Conservation (phyloP, 768 basidiomycete genomes). For the Rhizopogon vulgaris region DNA sequence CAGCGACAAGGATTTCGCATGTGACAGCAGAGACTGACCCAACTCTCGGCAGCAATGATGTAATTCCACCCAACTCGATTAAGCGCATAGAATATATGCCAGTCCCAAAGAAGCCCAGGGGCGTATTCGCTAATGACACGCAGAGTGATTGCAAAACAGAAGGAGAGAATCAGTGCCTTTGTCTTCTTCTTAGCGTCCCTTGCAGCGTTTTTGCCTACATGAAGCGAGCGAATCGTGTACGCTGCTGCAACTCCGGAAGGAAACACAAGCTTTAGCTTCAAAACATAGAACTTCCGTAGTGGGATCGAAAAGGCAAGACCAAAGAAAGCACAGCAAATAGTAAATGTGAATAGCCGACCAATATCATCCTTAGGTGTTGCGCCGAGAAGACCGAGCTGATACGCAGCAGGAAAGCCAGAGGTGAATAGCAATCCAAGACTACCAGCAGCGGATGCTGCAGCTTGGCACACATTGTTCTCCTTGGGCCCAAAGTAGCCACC, state of each 20-base stretch:
- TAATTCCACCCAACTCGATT: conserved; percentile 53
- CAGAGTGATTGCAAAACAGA: conserved; percentile 40
- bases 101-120: conserved; percentile 56
- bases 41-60: conserved; percentile 55
- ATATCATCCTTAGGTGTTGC: conserved; percentile 42
- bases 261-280: conserved; percentile 58
- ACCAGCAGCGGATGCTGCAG: conserved; percentile 38
- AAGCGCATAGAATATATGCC: conserved; percentile 60
- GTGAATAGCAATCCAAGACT: conserved; percentile 57
- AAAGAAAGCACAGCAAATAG: conserved; percentile 49
- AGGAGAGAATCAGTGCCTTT: conserved; percentile 40
- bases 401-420: conserved; percentile 55
- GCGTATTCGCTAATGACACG: conserved; percentile 54
- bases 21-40: conserved; percentile 32
- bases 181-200: conserved; percentile 51
- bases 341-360: conserved; percentile 51
- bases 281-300: conserved; percentile 54
- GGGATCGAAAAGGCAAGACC: conserved; percentile 65
- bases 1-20: neutral
- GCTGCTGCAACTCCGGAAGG: conserved; percentile 64
- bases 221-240: conserved; percentile 57
- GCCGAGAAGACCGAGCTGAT: conserved; percentile 45
- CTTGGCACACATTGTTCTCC: conserved; percentile 37
- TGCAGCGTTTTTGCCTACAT: conserved; percentile 44
- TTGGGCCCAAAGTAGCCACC: conserved; percentile 60